Conservation (phyloP, 2,329 filamentous ascomycete genomes). For the Fusarium poae region DNA sequence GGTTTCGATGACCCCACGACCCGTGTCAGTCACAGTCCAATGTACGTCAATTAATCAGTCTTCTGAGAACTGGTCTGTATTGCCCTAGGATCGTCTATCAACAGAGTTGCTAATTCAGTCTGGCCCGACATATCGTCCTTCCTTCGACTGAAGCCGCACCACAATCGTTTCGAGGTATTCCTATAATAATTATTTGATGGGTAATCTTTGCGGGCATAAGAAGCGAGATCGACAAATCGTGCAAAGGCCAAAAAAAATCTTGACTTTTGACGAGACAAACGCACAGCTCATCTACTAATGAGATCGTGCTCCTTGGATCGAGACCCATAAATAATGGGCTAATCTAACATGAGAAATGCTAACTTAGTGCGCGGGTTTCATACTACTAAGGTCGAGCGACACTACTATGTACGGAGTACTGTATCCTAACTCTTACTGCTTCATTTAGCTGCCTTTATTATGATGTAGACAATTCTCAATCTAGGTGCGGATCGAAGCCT, state of each 20-base stretch:
- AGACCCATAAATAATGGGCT: slow-evolving; percentile 13
- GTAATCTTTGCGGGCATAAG: background rate
- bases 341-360: slow-evolving; percentile 4
- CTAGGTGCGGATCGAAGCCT: slow-evolving; percentile 21
- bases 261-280: slow-evolving; percentile 2
- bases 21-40: background rate
- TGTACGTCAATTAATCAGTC: background rate
- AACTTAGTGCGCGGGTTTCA: background rate
- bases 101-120: background rate
- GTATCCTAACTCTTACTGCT: background rate
- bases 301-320: background rate
- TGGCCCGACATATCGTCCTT: background rate
- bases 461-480: slow-evolving; percentile 24
- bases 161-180: background rate
- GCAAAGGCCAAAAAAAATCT: background rate
- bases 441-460: background rate
- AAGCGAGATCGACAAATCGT: slow-evolving; percentile 12
- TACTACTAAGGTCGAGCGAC: slow-evolving; percentile 8
- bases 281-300: background rate
- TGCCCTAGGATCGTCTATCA: slow-evolving; percentile 1
- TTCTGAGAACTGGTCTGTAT: background rate
- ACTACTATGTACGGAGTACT: too few relatives aligned
- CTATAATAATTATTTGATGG: background rate
- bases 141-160: background rate
- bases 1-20: slow-evolving; percentile 31